Base-by-base conservation (phyloP, 805 yeast genomes). In the Candida ulmi region DNA sequence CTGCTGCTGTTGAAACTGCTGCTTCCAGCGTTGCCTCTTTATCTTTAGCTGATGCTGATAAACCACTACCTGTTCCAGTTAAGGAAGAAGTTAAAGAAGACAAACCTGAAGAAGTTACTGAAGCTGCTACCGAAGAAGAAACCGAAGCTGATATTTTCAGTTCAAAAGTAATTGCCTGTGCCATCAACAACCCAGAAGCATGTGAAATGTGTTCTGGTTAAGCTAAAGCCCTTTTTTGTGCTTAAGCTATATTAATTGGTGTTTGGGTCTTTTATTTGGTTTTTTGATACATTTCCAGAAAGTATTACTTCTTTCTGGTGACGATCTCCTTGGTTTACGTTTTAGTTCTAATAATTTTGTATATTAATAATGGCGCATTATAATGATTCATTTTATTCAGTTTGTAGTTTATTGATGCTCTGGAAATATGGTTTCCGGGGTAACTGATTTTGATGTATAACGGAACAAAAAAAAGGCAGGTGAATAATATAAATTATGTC, bases 181-280 rank as follows among this genome's bases (percentile, higher is more conserved):
- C 97, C 41, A 88, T 93, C 62, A 81, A 85, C 63, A 91, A 93
- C 70, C 97, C 97, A 43, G 98, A 87, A 69, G 79, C 98, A 37
- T 91, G 99, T 69, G 91, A 91, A 60, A 93, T 93, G 98, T 93
- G 99, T 72, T 91, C 98, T 44, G 98, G 98, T 71, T 93, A 68
- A 65, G n/a, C 18, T 7, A 26, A 11, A 8, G 13, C 11, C 24
- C 9, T 21, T 6, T 21, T 21, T 21, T 21, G 24, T 21, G 24
- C 24, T 21, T 21, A 7, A 21, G 24, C 9, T 21, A 6, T 21
- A 9, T n/a, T n/a, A n/a, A n/a, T n/a, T n/a, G n/a, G n/a, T n/a
- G n/a, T n/a, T n/a, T n/a, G n/a, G n/a, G n/a, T n/a, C n/a, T n/a
- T n/a, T n/a, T n/a, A n/a, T n/a, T n/a, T n/a, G n/a, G n/a, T n/a